Evolutionary conservation across 768 basidiomycete genomes (phyloP), one percentile per base, ranked within the genome.

Genomic region (Tephrocybe sp.): DNA sequence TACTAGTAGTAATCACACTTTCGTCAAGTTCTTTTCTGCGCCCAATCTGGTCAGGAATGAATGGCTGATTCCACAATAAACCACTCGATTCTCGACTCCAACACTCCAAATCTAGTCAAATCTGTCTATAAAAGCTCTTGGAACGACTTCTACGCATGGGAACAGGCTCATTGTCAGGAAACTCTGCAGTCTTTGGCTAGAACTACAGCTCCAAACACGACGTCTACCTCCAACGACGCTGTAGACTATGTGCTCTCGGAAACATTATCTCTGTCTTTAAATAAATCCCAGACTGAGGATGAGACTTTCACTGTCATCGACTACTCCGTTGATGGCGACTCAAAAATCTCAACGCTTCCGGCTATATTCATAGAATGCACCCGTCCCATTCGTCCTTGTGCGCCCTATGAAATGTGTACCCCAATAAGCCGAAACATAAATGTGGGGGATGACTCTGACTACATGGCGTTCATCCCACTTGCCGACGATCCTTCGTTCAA

Each of bases 381-480:
- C 20, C 62, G 65, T 20, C 20, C 43, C 8, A 41, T 60, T 7
- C 45, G 47, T 13, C 59, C 65, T 1, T 65, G 62, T 56, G 69
- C 78, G 0, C 56, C 62, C 5, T 87, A 88, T 59, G 83, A 86
- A 56, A 68, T 73, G 1, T 85, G 83, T 59, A 70, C 82, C 2
- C 80, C 84, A 1, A 54, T 72, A 2, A 56, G 61, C 10, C 71
- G 73, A 40, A 83, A 70, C 40, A 67, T 82, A 13, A 70, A 74
- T 39, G 67, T 70, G 14, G 84, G 81, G 3, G 85, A 87, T 52
- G 86, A 87, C 51, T 67, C 79, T 5, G 69, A 73, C 52, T 63
- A 67, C 17, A 75, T 87, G 72, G 70, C 72, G 2, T 89, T 86
- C 61, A 64, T 86, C 5, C 85, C 85, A 1, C 80, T 79, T 46